Percentiles rank a stretch among this genome's conserved stretches.
Evolutionary conservation across 2,329 filamentous ascomycete species (phyloP).

Genomic region (Cordyceps fumosorosea): DNA sequence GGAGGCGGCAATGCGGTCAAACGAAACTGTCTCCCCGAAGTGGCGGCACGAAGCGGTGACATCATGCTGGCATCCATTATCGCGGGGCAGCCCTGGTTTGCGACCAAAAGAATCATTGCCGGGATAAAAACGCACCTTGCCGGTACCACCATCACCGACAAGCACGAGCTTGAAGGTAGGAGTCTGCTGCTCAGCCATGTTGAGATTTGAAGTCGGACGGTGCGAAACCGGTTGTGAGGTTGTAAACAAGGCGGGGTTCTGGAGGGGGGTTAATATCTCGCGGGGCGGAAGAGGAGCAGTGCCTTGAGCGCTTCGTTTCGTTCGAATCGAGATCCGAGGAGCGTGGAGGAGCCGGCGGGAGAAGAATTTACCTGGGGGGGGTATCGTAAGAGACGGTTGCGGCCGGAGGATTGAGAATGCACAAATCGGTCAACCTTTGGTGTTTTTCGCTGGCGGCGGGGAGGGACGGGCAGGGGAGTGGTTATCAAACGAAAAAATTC

Average conservation of each 20-base stretch:
- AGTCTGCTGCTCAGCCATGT: constrained; percentile 55
- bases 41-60: constrained; percentile 17
- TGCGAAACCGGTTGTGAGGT: constrained; percentile 24
- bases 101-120: constrained; percentile 10
- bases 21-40: not conserved
- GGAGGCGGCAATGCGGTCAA: not conserved
- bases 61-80: constrained; percentile 12
- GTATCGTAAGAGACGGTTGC: constrained; percentile 21
- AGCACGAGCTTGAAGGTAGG: constrained; percentile 99
- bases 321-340: constrained; percentile 8
- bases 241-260: constrained; percentile 44
- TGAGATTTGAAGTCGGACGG: constrained; percentile 24
- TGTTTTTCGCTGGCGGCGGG: constrained; percentile 37
- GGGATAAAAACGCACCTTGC: constrained; percentile 68
- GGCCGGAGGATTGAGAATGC: constrained; percentile 30
- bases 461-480: constrained; percentile 31
- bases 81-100: constrained; percentile 13
- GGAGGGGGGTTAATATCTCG: constrained; percentile 26
- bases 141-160: constrained; percentile 97
- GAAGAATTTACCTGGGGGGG: constrained; percentile 9
- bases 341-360: constrained; percentile 16
- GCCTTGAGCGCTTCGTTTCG: not conserved
- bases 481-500: constrained; percentile 37
- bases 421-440: constrained; percentile 28
- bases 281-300: not conserved